Conservation (phyloP, 1,139 yeast genomes). For the Hansenula anomala region DNA sequence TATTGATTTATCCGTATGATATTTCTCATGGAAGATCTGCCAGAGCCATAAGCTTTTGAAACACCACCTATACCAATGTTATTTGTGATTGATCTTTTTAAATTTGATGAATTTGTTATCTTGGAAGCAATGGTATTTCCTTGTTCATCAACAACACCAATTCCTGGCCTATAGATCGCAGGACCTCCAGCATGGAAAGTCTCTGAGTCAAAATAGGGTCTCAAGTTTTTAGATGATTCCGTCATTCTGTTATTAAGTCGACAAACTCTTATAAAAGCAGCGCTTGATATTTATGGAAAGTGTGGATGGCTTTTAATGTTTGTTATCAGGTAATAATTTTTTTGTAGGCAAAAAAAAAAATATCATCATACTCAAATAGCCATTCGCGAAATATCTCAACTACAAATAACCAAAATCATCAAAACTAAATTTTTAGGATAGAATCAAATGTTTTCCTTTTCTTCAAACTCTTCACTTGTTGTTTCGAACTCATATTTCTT, state of each 20-base stretch:
- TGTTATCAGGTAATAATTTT: too few relatives aligned
- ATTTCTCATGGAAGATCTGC: slow-evolving; percentile 12
- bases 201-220: slow-evolving; percentile 74
- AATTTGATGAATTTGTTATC: slow-evolving; percentile 15
- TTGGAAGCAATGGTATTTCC: slow-evolving; percentile 35
- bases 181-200: slow-evolving; percentile 65
- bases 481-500: slow-evolving; percentile 7
- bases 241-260: not conserved
- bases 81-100: slow-evolving; percentile 5
- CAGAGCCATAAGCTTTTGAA: slow-evolving; percentile 1
- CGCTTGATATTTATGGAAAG: too few relatives aligned
- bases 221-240: slow-evolving; percentile 22
- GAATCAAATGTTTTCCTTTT: not conserved
- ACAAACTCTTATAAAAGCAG: too few relatives aligned
- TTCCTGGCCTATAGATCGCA: slow-evolving; percentile 55
- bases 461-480: not conserved
- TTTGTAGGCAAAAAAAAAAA: too few relatives aligned
- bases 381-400: too few relatives aligned
- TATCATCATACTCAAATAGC: too few relatives aligned
- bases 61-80: slow-evolving; percentile 8
- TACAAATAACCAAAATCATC: too few relatives aligned
- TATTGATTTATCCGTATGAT: slow-evolving; percentile 17
- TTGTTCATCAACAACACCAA: slow-evolving; percentile 42
- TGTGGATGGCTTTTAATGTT: too few relatives aligned
- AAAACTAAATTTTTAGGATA: not conserved